These are phyloP conservation scores for Mucor irregularis DNA, from an alignment of 371 early-diverging fungal genomes.

Conservation along the genomic window DNA sequence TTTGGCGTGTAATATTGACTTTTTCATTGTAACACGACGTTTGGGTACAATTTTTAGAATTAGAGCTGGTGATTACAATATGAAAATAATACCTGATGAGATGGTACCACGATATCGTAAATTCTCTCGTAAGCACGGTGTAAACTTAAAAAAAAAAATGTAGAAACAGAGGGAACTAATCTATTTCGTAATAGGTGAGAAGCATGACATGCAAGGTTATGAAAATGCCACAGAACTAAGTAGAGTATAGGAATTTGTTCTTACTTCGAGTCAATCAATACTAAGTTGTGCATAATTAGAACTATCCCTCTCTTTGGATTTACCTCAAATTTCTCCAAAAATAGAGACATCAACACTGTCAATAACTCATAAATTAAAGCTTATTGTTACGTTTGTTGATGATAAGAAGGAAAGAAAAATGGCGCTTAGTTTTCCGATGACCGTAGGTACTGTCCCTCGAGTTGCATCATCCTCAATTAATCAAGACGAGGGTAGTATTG, in stretches of 20 bases:
- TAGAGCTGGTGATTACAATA: slow-evolving; percentile 9
- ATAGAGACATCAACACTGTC: slow-evolving; percentile 7
- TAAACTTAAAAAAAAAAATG: background rate
- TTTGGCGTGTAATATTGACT: background rate
- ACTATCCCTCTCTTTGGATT: slow-evolving; percentile 2
- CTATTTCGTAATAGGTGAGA: background rate
- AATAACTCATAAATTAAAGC: slow-evolving; percentile 17
- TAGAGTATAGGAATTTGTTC: background rate
- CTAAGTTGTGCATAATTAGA: background rate
- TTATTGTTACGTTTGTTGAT: slow-evolving; percentile 13
- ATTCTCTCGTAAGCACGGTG: slow-evolving; percentile 13
- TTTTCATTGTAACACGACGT: background rate
- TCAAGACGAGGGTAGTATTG: background rate
- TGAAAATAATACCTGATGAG: background rate
- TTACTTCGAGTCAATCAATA: background rate
- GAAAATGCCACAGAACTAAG: slow-evolving; percentile 5
- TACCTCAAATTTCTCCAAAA: slow-evolving; percentile 20
- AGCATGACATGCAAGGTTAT: slow-evolving; percentile 5
- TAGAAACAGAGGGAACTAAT: background rate
- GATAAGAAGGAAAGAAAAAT: slow-evolving; percentile 12
- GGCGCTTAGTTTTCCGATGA: slow-evolving; percentile 21
- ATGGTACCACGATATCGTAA: slow-evolving; percentile 7
- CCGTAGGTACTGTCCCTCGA: slow-evolving; percentile 14
- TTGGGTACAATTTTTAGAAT: background rate
- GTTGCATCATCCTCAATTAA: background rate